phyloP scores from a whole-genome alignment of 2,329 filamentous ascomycete genomes.

The Botrytis fabae region DNA sequence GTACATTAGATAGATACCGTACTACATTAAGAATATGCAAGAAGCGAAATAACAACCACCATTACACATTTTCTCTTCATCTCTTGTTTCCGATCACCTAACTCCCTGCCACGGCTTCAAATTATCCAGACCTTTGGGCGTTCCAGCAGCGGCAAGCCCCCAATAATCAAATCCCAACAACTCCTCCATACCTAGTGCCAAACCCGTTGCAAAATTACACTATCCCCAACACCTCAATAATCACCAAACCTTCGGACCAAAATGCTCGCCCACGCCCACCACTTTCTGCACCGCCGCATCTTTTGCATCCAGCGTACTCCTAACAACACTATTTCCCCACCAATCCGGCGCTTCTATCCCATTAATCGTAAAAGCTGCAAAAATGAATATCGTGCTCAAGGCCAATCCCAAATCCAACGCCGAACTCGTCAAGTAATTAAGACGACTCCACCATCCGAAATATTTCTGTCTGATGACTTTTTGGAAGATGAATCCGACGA shows the following conservation, averaged over 20 bases:
- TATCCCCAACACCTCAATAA: neutral
- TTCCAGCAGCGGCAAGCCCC: neutral
- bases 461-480: slow-evolving; percentile 64
- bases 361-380: slow-evolving; percentile 57
- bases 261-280: neutral
- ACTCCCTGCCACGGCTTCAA: too few species aligned
- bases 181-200: neutral
- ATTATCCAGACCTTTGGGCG: neutral
- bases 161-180: neutral
- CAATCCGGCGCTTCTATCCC: slow-evolving; percentile 44
- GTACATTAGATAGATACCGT: neutral
- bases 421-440: slow-evolving; percentile 74
- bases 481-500: slow-evolving; percentile 67
- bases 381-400: slow-evolving; percentile 71
- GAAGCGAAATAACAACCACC: neutral
- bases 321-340: neutral
- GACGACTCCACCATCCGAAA: slow-evolving; percentile 73
- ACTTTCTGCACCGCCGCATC: neutral
- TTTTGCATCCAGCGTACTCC: neutral
- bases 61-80: neutral
- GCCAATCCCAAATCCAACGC: slow-evolving; percentile 69
- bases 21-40: neutral
- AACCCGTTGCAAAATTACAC: neutral
- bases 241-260: slow-evolving; percentile 1
- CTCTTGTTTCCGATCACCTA: too few species aligned